Conservation (phyloP, 805 yeast genomes). For the Wickerhamiella azymoides region DNA sequence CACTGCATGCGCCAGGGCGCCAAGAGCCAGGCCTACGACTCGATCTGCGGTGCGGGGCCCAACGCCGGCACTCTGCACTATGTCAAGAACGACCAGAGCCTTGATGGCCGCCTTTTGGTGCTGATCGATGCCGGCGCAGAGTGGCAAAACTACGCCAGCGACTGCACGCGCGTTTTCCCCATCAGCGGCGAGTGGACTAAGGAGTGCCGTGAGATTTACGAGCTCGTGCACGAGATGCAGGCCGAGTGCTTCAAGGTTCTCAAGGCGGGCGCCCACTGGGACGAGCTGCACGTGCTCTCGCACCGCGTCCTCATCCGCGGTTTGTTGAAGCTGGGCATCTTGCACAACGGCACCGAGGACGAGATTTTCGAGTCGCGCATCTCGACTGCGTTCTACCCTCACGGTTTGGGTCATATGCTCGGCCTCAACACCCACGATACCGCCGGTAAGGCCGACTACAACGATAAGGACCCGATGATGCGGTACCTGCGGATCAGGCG, state of each 20-base stretch:
- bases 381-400: conserved; percentile 78
- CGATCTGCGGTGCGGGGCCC: conserved; percentile 90
- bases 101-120: conserved; percentile 47
- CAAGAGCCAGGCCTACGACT: conserved; percentile 78
- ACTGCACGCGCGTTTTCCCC: conserved; percentile 93
- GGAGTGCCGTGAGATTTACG: conserved; percentile 75
- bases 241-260: conserved; percentile 50
- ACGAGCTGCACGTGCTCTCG: conserved; percentile 63
- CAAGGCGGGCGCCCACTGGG: conserved; percentile 79
- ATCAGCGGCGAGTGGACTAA: conserved; percentile 76
- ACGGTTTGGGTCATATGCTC: conserved; percentile 84
- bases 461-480: conserved; percentile 66
- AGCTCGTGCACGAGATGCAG: conserved; percentile 76
- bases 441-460: conserved; percentile 76
- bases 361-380: conserved; percentile 60
- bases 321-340: conserved; percentile 62
- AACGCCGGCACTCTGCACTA: conserved; percentile 86
- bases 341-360: conserved; percentile 40
- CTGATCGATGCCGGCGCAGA: conserved; percentile 96
- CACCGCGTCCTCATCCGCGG: conserved; percentile 64
- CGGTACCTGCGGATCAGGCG: conserved; percentile 73
- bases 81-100: conserved; percentile 58
- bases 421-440: conserved; percentile 97
- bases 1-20: conserved; percentile 92
- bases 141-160: conserved; percentile 85